Evolutionary conservation across 139 green algal genomes (phyloP).

Genomic region (Zygnema circumcarinatum): DNA sequence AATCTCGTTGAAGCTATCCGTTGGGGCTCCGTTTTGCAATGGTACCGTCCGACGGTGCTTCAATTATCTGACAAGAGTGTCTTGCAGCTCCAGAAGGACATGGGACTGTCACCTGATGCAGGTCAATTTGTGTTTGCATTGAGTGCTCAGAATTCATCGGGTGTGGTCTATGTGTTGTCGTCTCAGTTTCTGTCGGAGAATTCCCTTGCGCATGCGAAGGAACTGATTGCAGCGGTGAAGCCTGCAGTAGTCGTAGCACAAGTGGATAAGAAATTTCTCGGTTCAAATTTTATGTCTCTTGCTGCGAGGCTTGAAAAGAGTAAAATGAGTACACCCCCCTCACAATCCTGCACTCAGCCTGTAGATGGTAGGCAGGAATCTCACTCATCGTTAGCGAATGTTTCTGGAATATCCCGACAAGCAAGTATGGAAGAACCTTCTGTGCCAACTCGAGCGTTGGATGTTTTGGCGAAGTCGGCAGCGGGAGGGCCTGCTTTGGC

Average conservation of each 20-base stretch:
- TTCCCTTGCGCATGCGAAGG: not conserved
- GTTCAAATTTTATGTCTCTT: too few relatives aligned
- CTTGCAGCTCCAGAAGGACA: not conserved
- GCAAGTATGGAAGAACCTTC: not conserved
- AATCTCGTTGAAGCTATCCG: too few relatives aligned
- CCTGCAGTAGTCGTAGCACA: not conserved
- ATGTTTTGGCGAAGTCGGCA: not conserved
- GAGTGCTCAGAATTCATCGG: not conserved
- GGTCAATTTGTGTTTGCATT: not conserved
- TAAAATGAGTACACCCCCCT: too few relatives aligned
- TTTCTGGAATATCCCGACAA: too few relatives aligned
- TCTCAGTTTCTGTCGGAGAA: not conserved
- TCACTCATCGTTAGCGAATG: too few relatives aligned
- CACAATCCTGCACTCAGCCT: too few relatives aligned
- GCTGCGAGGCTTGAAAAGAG: too few relatives aligned
- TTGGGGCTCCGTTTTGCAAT: too few relatives aligned
- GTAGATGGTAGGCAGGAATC: too few relatives aligned
- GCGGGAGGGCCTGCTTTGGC: not conserved
- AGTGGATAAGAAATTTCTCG: not conserved
- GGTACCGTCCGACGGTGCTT: not conserved
- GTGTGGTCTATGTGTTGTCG: not conserved
- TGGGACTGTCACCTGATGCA: not conserved
- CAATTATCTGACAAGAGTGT: not conserved
- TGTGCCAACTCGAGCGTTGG: not conserved
- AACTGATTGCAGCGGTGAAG: not conserved